Evolutionary conservation across 352 stramenopile genomes (phyloP), one percentile per base, ranked within the genome.

Genomic region (Phytophthora vignae): DNA sequence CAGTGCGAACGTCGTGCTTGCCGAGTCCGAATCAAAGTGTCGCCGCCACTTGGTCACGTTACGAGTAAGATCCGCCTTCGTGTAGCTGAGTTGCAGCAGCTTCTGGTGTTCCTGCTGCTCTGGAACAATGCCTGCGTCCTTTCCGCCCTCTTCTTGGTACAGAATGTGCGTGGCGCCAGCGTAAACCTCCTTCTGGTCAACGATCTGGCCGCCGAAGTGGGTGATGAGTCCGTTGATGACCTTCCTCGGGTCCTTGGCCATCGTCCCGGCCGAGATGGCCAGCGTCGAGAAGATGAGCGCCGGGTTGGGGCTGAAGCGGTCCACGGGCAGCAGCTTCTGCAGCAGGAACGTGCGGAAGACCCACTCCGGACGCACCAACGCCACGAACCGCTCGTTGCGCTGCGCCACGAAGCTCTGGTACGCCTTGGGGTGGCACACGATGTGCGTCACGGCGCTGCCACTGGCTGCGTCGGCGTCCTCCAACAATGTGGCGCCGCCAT

Each of bases 251-350:
- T 96, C 90, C 62, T 92, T 93, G 31, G 88, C 85, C 61, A 96
- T 93, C 1, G 83, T 77, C 2, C 84, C 79, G 1, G 85, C 85
- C 15, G 88, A 85, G 44, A 96, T 84, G 38, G 86, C 87, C 31
- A 96, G 75, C 19, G 82, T 88, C 25, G 86, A 90, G 67, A 96
- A 95, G 56, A 96, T 83, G 29, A 92, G 81, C 56, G 67, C 72
- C 55, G 88, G 88, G 62, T 95, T 84, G 27, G 90, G 84, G 62
- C 83, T 95, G 66, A 96, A 96, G 36, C 75, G 81, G 65, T 94
- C 85, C 42, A 83, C 81, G 0, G 88, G 86, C 9, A 95, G 57
- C 31, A 90, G 58, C 8, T 69, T 67, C 69, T 94, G 88, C 62
- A 92, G 69, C 31, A 92, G 19, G 33, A 95, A 93, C 14, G 76